phyloP scores from a whole-genome alignment of 805 yeast species.

The Scheffersomyces coipomensis region DNA sequence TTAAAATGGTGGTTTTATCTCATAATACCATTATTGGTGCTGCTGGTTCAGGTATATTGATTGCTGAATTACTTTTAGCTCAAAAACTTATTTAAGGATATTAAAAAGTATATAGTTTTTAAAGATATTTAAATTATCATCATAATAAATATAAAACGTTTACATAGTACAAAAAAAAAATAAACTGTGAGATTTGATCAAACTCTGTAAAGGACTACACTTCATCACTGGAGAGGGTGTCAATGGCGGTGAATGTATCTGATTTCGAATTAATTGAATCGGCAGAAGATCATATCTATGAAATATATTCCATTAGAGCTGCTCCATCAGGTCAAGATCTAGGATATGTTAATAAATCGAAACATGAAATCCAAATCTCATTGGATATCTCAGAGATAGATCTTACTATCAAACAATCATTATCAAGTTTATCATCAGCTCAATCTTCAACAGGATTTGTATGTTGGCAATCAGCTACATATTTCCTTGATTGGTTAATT shows the following conservation, averaged over 20 bases:
- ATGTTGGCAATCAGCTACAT: conserved; percentile 54
- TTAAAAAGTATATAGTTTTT: not conserved
- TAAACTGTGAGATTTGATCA: too few relatives aligned
- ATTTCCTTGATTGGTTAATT: conserved; percentile 55
- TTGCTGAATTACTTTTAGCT: conserved; percentile 85
- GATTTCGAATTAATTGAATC: conserved; percentile 18
- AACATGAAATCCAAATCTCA: conserved; percentile 18
- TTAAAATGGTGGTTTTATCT: conserved; percentile 94
- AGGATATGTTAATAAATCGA: conserved; percentile 34
- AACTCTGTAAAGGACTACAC: too few relatives aligned
- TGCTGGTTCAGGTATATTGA: conserved; percentile 96
- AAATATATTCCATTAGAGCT: conserved; percentile 24
- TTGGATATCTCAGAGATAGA: conserved; percentile 21
- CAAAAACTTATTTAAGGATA: conserved; percentile 60
- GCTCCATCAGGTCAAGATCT: conserved; percentile 26
- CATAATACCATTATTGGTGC: conserved; percentile 98
- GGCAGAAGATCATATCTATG: conserved; percentile 30
- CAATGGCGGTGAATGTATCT: not conserved
- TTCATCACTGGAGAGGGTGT: not conserved
- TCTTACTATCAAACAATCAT: conserved; percentile 30
- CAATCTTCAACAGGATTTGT: conserved; percentile 59
- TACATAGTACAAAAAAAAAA: too few relatives aligned
- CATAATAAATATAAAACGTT: not conserved
- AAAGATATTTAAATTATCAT: not conserved
- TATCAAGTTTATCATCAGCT: conserved; percentile 30